Percentiles rank a stretch among this genome's conserved stretches.
Conservation (phyloP, 2,329 filamentous ascomycete genomes). For the Aspergillus aculeatus region DNA sequence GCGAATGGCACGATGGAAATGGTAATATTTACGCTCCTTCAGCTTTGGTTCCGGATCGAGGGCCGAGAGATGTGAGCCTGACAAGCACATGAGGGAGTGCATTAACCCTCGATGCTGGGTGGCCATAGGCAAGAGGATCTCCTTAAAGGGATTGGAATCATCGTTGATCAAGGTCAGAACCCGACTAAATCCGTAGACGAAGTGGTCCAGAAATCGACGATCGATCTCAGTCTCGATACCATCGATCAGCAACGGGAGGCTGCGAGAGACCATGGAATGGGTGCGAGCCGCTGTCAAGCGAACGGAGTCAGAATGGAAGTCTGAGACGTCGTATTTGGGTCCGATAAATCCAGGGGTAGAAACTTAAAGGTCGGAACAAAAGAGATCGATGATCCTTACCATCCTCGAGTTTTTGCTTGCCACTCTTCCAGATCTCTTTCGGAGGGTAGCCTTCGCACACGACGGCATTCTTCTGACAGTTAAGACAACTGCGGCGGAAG, state of each 20-base stretch:
- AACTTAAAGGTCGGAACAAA: background rate
- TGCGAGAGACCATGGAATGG: conserved; percentile 37
- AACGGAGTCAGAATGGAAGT: conserved; percentile 8
- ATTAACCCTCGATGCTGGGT: conserved; percentile 77
- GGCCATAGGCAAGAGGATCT: conserved; percentile 78
- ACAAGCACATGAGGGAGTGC: conserved; percentile 84
- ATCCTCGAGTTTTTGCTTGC: conserved; percentile 72
- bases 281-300: conserved; percentile 28
- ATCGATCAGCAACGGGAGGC: conserved; percentile 65
- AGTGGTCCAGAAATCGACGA: conserved; percentile 78
- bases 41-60: conserved; percentile 51
- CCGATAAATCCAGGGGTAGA: background rate
- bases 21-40: conserved; percentile 55
- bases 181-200: conserved; percentile 73
- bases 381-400: conserved; percentile 33
- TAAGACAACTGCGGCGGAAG: conserved; percentile 50
- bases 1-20: conserved; percentile 48
- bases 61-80: conserved; percentile 69
- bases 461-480: conserved; percentile 91
- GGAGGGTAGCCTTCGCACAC: conserved; percentile 88
- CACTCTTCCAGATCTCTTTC: conserved; percentile 83
- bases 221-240: conserved; percentile 80
- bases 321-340: background rate
- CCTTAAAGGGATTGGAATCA: conserved; percentile 79
- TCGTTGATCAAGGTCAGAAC: conserved; percentile 81